Evolutionary conservation across 768 basidiomycete species (phyloP), one percentile per base, ranked within the genome.

Genomic region (Agrocybe praecox): DNA sequence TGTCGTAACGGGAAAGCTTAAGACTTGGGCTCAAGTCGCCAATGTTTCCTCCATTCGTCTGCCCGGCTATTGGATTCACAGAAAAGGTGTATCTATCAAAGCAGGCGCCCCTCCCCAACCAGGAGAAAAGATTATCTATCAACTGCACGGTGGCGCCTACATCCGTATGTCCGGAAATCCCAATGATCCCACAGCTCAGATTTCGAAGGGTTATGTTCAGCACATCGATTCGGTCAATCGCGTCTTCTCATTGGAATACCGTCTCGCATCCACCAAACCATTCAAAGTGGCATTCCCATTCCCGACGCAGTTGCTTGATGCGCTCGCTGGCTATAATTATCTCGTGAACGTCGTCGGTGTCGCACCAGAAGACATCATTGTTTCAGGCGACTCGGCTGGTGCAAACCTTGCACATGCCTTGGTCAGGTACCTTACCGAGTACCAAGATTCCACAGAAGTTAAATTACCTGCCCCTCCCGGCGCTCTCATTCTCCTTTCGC

Each of bases 301-400:
- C 75, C 92, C 92, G 0, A 76, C 87, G 0, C 88, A 88, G 18
- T 75, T 94, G 0, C 72, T 94, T 14, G 91, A 94, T 65, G 85
- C 84, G 2, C 71, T 93, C 10, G 82, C 88, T 1, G 90, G 87
- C 7, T 94, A 92, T 68, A 72, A 79, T 46, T 87, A 92, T 67
- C 85, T 92, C 19, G 76, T 88, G 34, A 74, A 80, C 48, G 71
- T 65, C 9, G 72, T 87, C 23, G 82, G 84, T 0, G 86, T 90
- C 66, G 59, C 74, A 1, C 81, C 89, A 0, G 67, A 73, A 17
- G 73, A 89, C 62, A 86, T 94, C 64, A 76, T 90, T 53, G 49
- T 92, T 19, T 76, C 76, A 18, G 92, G 91, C 2, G 90, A 94
- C 66, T 92, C 88, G 1, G 89, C 91, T 0, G 91, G 92, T 2